These are phyloP conservation scores for Aechmea fasciata DNA, from an alignment of 176 grass and related monocot species.

Conservation along the genomic window DNA sequence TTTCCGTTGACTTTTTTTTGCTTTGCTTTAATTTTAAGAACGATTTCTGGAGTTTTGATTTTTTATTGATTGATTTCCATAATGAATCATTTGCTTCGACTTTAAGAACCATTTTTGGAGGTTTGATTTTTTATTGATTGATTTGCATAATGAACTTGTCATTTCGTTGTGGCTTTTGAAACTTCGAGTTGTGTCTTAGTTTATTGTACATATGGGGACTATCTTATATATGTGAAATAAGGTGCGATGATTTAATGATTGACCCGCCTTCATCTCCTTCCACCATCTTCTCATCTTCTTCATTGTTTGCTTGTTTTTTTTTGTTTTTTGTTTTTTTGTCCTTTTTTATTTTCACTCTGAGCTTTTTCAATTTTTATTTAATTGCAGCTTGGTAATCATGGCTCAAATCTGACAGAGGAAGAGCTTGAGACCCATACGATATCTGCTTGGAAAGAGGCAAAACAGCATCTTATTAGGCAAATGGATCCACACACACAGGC, in stretches of 20 bases:
- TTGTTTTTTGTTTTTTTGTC: background rate
- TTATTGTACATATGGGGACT: no score
- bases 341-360: conserved; percentile 8
- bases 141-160: no score
- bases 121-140: no score
- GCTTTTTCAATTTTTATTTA: conserved; percentile 18
- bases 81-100: no score
- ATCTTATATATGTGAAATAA: background rate
- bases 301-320: background rate
- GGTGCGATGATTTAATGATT: background rate
- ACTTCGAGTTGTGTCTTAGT: no score
- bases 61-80: no score
- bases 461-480: conserved; percentile 58
- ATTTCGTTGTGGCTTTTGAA: no score
- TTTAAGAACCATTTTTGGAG: no score
- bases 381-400: conserved; percentile 84
- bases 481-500: conserved; percentile 42
- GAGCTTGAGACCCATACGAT: conserved; percentile 97
- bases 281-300: background rate
- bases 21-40: no score
- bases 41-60: no score
- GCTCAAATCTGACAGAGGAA: conserved; percentile 83
- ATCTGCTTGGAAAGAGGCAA: conserved; percentile 95
- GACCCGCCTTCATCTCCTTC: background rate
- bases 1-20: no score